Percentiles rank a stretch among this genome's conserved stretches.
These are phyloP conservation scores for Trypanosoma caninum DNA, from an alignment of 208 protist genomes.

Conservation along the genomic window DNA sequence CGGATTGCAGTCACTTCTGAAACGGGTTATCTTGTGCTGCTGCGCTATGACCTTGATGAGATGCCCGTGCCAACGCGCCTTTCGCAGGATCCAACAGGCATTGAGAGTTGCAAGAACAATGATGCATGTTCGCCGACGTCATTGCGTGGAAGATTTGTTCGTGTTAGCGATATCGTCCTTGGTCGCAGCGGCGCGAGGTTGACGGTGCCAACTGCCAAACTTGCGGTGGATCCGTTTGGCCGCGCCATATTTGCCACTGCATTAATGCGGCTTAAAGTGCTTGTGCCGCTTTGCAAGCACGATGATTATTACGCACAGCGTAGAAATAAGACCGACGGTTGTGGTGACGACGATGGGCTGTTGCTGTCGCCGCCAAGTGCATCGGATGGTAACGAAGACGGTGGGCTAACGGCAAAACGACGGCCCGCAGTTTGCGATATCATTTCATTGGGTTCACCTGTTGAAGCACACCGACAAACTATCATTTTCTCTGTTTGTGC, in stretches of 20 bases:
- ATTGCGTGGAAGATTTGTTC: slow-evolving; percentile 82
- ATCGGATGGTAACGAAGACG: neutral
- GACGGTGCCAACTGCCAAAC: slow-evolving; percentile 93
- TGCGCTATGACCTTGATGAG: slow-evolving; percentile 91
- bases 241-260: slow-evolving; percentile 95
- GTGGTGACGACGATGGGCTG: slow-evolving; percentile 15
- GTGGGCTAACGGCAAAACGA: neutral
- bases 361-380: neutral
- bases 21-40: slow-evolving; percentile 91
- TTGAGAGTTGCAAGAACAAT: neutral
- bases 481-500: slow-evolving; percentile 68
- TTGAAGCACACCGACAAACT: slow-evolving; percentile 70
- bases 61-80: slow-evolving; percentile 39
- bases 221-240: slow-evolving; percentile 95
- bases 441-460: slow-evolving; percentile 54
- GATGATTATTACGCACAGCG: slow-evolving; percentile 23
- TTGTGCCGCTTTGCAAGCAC: slow-evolving; percentile 54
- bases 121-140: slow-evolving; percentile 31
- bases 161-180: slow-evolving; percentile 95
- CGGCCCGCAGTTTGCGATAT: slow-evolving; percentile 29
- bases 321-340: neutral
- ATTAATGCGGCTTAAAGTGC: slow-evolving; percentile 62
- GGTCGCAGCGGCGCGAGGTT: slow-evolving; percentile 96
- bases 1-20: slow-evolving; percentile 92
- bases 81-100: slow-evolving; percentile 7